A percentile compares a stretch with the other conserved stretches of the same genome.
Evolutionary conservation across 192 early-diverging fungal genomes (phyloP).

Genomic region (Backusella luteola): DNA sequence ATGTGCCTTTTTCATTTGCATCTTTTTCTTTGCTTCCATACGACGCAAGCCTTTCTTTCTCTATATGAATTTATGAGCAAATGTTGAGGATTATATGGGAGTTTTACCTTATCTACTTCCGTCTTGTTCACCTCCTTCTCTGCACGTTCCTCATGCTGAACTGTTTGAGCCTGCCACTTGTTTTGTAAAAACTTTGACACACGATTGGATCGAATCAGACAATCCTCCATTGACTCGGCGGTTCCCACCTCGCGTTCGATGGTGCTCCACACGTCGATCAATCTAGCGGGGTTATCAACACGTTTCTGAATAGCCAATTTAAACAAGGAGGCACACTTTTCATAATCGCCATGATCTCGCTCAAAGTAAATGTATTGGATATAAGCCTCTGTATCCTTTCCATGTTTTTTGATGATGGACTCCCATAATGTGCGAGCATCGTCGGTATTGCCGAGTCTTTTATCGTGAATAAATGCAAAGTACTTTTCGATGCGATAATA

Average conservation of each 20-base stretch:
- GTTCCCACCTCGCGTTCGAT: conserved; percentile 39
- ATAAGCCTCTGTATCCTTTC: conserved; percentile 34
- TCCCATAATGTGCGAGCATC: conserved; percentile 41
- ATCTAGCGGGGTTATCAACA: conserved; percentile 39
- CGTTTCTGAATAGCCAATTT: conserved; percentile 28
- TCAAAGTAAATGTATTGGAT: conserved; percentile 41
- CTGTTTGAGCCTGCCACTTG: conserved; percentile 20
- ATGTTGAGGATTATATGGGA: not conserved
- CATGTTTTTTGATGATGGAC: conserved; percentile 26
- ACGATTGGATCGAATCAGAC: conserved; percentile 21
- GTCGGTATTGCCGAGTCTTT: conserved; percentile 17
- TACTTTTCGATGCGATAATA: conserved; percentile 44
- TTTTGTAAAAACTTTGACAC: conserved; percentile 5
- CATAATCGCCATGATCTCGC: conserved; percentile 25
- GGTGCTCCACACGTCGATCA: conserved; percentile 35
- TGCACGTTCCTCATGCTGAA: not conserved
- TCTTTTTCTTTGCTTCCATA: conserved; percentile 5
- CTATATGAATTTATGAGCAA: not conserved
- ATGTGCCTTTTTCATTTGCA: not conserved
- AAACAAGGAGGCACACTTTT: conserved; percentile 20
- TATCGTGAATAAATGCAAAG: conserved; percentile 35
- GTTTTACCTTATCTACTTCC: not conserved
- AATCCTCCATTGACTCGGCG: conserved; percentile 14
- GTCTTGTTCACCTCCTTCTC: not conserved
- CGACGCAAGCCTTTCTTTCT: conserved; percentile 10